Conservation (phyloP, 371 early-diverging fungal genomes). For the Quaeritorhiza haematococci region DNA sequence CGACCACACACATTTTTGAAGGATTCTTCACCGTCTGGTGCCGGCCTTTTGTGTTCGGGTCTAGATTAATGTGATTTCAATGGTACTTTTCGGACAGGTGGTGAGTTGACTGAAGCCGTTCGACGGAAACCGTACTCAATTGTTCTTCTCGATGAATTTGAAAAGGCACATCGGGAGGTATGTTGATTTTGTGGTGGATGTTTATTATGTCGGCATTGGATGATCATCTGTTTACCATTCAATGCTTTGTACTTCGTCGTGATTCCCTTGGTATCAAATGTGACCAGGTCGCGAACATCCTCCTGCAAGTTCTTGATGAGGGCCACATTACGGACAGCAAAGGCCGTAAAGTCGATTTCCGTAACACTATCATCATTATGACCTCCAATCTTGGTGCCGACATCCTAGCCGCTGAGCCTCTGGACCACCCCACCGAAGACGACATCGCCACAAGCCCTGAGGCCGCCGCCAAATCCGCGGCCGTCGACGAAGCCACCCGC, state of each 20-base stretch:
- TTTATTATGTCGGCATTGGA: conserved; percentile 64
- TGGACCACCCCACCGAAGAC: too few species aligned
- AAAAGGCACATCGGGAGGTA: conserved; percentile 65
- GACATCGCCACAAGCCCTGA: too few species aligned
- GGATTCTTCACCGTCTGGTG: too few species aligned
- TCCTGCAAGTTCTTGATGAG: conserved; percentile 45
- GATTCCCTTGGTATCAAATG: too few species aligned
- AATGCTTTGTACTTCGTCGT: background rate
- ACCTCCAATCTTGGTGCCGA: conserved; percentile 65
- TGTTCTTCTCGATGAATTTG: conserved; percentile 67
- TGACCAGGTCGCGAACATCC: conserved; percentile 38
- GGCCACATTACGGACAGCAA: conserved; percentile 62
- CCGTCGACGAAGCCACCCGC: too few species aligned
- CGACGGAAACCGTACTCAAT: conserved; percentile 63
- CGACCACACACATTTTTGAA: too few species aligned
- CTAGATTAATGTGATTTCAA: conserved; percentile 31
- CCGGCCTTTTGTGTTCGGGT: background rate
- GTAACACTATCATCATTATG: conserved; percentile 64
- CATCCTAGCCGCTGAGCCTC: conserved; percentile 15
- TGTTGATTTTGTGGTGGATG: conserved; percentile 61
- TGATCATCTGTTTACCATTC: background rate
- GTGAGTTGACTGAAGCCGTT: conserved; percentile 64
- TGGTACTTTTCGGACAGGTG: too few species aligned
- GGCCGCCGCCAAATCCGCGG: too few species aligned
- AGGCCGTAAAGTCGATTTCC: conserved; percentile 60